phyloP scores from a whole-genome alignment of 2,329 filamentous ascomycete genomes.

The Fusarium sp. region DNA sequence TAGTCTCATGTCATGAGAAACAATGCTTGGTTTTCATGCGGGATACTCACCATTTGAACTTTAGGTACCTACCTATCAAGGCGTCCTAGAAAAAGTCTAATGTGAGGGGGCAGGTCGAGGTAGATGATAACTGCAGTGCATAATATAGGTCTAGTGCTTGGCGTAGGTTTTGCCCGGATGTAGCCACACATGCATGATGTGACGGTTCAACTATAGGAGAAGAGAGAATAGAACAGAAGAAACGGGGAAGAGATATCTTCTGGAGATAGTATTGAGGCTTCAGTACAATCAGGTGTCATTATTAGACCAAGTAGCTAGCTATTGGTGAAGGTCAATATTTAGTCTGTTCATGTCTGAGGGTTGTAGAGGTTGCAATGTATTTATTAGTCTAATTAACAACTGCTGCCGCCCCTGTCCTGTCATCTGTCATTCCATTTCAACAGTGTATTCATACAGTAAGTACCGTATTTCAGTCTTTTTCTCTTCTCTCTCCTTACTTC shows the following conservation, averaged over 20 bases:
- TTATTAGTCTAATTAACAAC: neutral
- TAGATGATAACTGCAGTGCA: neutral
- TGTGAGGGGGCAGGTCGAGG: conserved; percentile 1
- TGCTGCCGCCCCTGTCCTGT: neutral
- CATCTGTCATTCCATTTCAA: conserved; percentile 14
- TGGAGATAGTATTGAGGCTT: neutral
- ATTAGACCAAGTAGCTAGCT: too few relatives aligned
- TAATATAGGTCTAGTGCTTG: neutral
- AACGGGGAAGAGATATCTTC: neutral
- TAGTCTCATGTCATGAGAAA: neutral
- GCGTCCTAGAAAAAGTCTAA: neutral
- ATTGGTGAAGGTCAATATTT: too few relatives aligned
- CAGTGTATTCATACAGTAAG: neutral
- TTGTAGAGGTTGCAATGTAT: too few relatives aligned
- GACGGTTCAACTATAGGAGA: neutral
- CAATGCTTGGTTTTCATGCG: neutral
- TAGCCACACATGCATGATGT: conserved; percentile 1
- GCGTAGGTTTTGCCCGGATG: neutral
- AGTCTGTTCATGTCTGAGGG: neutral
- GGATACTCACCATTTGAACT: neutral
- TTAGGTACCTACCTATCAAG: neutral
- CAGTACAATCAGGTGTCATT: neutral
- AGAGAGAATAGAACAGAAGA: neutral
- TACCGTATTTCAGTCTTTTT: neutral
- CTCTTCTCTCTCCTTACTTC: neutral